Base-by-base conservation (phyloP, 192 early-diverging fungal genomes). In the Backusella liffmaniae region DNA sequence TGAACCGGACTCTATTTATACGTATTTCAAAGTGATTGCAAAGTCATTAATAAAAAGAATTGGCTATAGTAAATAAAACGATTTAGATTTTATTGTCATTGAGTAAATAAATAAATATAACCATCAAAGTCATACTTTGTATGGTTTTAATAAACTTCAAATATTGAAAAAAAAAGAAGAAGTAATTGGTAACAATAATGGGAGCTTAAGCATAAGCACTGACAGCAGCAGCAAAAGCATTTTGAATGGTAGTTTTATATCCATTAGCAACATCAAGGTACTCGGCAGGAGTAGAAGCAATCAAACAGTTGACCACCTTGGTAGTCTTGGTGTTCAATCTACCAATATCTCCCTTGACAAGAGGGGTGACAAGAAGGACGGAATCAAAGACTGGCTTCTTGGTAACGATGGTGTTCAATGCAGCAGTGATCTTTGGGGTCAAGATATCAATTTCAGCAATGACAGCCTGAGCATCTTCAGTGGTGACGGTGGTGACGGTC, bases 341-440 rank as follows among this genome's bases (percentile, higher is more conserved):
- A 2, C 16, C 37, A 9, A 76, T 23, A 12, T 76, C 67, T 5
- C 9, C 32, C n/a, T 37, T 59, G 12, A 76, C 67, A 37, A 76
- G 23, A 16, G 21, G 2, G 23, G 67, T 74, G 5, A 67, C 67
- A 13, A 73, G 65, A 12, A 8, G 15, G 37, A 76, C 59, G 8
- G 44, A 18, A 34, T 26, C 74, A 34, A 72, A 72, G 21, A 56
- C 36, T 32, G 73, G 35, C 34, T 76, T 76, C 74, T 76, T 51
- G 67, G 51, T 32, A 0, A 42, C 23, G 8, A 76, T 70, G 9
- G 67, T 34, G 10, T 1, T 5, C 18, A 76, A 56, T 9, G 75
- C 37, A 1, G 32, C 67, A 4, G 35, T 35, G 26, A 76, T 53
- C 21, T 42, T 13, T 1, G 75, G 53, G 36, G 51, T 53, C 3